Base-by-base conservation (phyloP, 169 alveolate species). In the Babesia bigemina region DNA sequence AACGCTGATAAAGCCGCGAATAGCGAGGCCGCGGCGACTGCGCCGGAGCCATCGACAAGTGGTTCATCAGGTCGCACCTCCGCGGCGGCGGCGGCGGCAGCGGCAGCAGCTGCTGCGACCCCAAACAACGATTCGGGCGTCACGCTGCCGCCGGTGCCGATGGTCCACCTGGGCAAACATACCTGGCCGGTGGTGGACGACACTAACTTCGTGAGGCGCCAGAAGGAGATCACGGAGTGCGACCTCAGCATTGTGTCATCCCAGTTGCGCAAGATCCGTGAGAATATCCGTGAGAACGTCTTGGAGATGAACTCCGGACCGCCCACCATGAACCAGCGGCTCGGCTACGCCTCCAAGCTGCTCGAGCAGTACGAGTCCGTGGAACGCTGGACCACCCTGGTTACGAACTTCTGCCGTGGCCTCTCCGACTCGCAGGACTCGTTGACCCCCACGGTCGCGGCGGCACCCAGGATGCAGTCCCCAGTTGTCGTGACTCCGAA, bases 151-250 rank as follows among this genome's bases (percentile, higher is more conserved):
- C 70, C 61, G 12, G 71, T 75, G 1, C 69, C 85, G 16, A 75
- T 75, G 71, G 48, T 58, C 1, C 28, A 65, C 77, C 62, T 75
- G 33, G 84, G 84, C 39, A 75, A 50, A 26, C 62, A 65, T 0
- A 75, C 71, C 14, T 55, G 72, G 79, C 75, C 69, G 1, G 49
- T 66, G 21, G 74, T 57, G 33, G 72, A 62, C 39, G 84, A 65
- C 22, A 33, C 42, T 59, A 73, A 70, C 36, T 81, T 69, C 56
- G 70, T 71, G n/a, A 62, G 56, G 26, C 39, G 67, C 19, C 83
- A 81, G 48, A 44, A 81, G 77, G 79, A 81, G 29, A 28, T 55
- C 21, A 60, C 73, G 17, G 86, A 77, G 36, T 39, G 56, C 2
- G 86, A 77, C 24, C 63, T 77, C 47, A 26, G 36, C 16, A 67